These are phyloP conservation scores for Collybia mongolica DNA, from an alignment of 768 basidiomycete species.

Conservation along the genomic window DNA sequence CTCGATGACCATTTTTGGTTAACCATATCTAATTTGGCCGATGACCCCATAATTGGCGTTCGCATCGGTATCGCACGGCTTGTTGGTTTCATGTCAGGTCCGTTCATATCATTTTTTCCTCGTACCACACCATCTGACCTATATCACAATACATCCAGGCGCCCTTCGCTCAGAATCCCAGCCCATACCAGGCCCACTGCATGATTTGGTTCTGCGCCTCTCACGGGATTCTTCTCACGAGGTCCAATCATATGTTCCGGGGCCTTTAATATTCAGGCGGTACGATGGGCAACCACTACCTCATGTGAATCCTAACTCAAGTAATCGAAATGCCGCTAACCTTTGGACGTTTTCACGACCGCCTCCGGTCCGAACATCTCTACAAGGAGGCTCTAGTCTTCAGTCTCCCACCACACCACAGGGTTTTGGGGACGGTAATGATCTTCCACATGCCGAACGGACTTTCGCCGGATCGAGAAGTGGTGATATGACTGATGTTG, in stretches of 20 bases:
- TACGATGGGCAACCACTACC: background rate
- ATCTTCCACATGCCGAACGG: constrained; percentile 1
- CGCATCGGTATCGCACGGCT: constrained; percentile 84
- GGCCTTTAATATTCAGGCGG: constrained; percentile 15
- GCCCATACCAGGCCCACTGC: constrained; percentile 31
- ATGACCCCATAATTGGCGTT: constrained; percentile 78
- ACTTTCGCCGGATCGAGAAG: constrained; percentile 3
- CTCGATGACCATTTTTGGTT: constrained; percentile 52
- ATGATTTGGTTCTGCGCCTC: constrained; percentile 43
- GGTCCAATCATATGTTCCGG: constrained; percentile 58
- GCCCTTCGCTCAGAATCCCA: constrained; percentile 23
- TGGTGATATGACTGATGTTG: background rate
- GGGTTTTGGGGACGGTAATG: background rate
- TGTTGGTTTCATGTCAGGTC: constrained; percentile 54
- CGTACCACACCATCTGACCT: background rate
- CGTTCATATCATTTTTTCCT: constrained; percentile 20
- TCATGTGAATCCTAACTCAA: background rate
- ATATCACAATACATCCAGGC: constrained; percentile 21
- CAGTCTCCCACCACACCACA: too few species aligned
- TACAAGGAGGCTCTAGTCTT: background rate
- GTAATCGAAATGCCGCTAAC: constrained; percentile 1
- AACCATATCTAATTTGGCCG: constrained; percentile 52
- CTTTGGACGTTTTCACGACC: constrained; percentile 39
- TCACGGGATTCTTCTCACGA: constrained; percentile 57
- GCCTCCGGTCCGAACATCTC: constrained; percentile 16